These are phyloP conservation scores for Ceratorhiza oryzae-sativae DNA, from an alignment of 1,284 basidiomycete species.

Conservation along the genomic window DNA sequence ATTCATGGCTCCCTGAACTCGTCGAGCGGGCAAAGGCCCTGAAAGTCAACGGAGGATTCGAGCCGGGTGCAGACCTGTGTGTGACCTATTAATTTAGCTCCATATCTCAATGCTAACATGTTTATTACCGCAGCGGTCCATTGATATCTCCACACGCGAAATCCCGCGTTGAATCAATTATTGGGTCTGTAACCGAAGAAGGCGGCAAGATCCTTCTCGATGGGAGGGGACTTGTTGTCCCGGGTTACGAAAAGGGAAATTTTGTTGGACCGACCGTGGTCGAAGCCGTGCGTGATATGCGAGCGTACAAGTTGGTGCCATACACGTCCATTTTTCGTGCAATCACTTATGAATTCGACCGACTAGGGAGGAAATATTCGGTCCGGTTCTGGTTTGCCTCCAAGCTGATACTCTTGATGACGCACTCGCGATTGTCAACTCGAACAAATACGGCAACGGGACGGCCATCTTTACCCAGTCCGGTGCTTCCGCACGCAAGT, in stretches of 20 bases:
- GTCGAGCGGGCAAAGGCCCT: slow-evolving; percentile 83
- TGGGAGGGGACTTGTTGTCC: slow-evolving; percentile 74
- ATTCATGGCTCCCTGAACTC: slow-evolving; percentile 86
- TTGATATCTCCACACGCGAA: slow-evolving; percentile 92
- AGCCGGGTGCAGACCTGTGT: slow-evolving; percentile 84
- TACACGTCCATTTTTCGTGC: not conserved
- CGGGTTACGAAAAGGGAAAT: slow-evolving; percentile 88
- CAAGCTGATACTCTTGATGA: slow-evolving; percentile 88
- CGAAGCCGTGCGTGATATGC: slow-evolving; percentile 83
- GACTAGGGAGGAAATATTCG: slow-evolving; percentile 90
- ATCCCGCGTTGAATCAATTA: slow-evolving; percentile 76
- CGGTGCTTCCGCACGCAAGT: slow-evolving; percentile 94
- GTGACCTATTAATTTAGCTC: slow-evolving; percentile 48
- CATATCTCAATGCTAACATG: not conserved
- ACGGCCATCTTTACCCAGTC: slow-evolving; percentile 97
- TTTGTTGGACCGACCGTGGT: slow-evolving; percentile 95
- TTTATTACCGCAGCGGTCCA: slow-evolving; percentile 70
- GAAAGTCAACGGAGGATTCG: slow-evolving; percentile 90
- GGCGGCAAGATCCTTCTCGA: slow-evolving; percentile 91
- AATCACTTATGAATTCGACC: slow-evolving; percentile 18
- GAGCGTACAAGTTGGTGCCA: slow-evolving; percentile 78
- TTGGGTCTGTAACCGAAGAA: slow-evolving; percentile 81
- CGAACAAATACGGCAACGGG: slow-evolving; percentile 91
- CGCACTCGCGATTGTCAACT: slow-evolving; percentile 88
- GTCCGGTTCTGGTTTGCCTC: slow-evolving; percentile 85